Evolutionary conservation across 495 filamentous ascomycete genomes (phyloP), one percentile per base, ranked within the genome.

Genomic region (Lasiosphaeris hirsuta): DNA sequence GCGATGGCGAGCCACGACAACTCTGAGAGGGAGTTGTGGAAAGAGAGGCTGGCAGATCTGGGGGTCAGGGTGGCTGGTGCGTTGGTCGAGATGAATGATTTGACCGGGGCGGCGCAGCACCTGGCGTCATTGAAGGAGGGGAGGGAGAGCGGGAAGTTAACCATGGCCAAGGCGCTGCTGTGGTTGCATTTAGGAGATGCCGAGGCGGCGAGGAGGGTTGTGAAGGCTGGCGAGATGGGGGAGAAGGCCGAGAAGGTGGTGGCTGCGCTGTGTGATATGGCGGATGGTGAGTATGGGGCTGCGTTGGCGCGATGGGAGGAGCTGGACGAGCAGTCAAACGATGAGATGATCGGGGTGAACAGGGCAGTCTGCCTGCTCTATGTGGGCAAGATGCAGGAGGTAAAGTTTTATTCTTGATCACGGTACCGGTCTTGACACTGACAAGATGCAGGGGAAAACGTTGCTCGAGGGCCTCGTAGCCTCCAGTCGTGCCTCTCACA

Each of bases 41-140:
- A 76, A 60, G 69, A 69, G 1, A 59, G 94, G 40, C 71, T 96
- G 4, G 71, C 71, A 9, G 90, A 96, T 51, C 72, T 96, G 0
- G 92, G 92, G 0, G 68, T 96, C 9, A 71, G 87, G 46, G 89
- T 90, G 9, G 92, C 86, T 0, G 89, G 90, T 64, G 85, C 87
- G 30, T 67, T 97, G 51, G 79, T 96, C 4, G 92, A 97, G 73
- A 96, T 96, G 90, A 90, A 90, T 7, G 92, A 97, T 69, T 64
- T 93, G 2, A 82, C 84, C 50, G 87, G 85, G 7, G 94, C 92
- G 2, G 80, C 70, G n/a, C 70, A 84, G 44, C 87, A 90, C 62
- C 73, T 98, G 0, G 74, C 66, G 7, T 73, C 72, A 8, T 47
- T 86, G 17, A 60, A 61, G 1, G 66, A 70, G 13, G 59, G 63